Base-by-base conservation (phyloP, 1,284 basidiomycete genomes). In the Cutaneotrichosporon cavernicola region DNA sequence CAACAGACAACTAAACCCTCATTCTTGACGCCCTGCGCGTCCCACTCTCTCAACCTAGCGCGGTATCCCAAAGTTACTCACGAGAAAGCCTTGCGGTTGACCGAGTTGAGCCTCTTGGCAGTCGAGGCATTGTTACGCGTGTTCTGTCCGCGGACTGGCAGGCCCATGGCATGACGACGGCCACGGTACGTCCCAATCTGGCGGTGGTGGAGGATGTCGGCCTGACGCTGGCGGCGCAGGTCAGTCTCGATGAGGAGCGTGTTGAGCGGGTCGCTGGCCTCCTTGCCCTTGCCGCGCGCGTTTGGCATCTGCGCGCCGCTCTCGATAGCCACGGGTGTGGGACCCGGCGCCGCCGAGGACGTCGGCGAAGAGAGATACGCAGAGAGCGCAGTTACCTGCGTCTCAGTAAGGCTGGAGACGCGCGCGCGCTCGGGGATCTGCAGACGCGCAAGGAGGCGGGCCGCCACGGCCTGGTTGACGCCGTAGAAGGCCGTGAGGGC, bases 71-170 rank as follows among this genome's bases (percentile, higher is more conserved):
- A 13, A 36, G 34, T 13, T 36, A 63, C 62, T 63, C 52, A 63
- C 62, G 62, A 63, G 14, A 63, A 55, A 8, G 13, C 18, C 51
- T 55, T 57, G 30, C 61, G 34, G 36, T 46, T 53, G 22, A 63
- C 22, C 5, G 31, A 67, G 74, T 86, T 86, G 53, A 85, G 72
- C 70, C 79, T 82, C 65, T 79, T 80, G 0, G 84, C 84, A 13
- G 84, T 84, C 40, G 74, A 71, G 2, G 80, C 84, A 65, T 85
- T 85, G 8, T 79, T 82, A 40, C 80, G 79, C 31, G 84, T 86
- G 55, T 81, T 76, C 73, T 86, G 85, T 6, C 85, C 85, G 30
- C 84, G 74, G 1, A 85, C 85, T 0, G 85, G 84, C 26, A 84
- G 72, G 21, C 83, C 81, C 62, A 80, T 78, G 0, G 83, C 83